Percentiles rank a stretch among this genome's conserved stretches.
phyloP scores from a whole-genome alignment of 78 protist genomes.

The Anaeramoeba flamelloides region DNA sequence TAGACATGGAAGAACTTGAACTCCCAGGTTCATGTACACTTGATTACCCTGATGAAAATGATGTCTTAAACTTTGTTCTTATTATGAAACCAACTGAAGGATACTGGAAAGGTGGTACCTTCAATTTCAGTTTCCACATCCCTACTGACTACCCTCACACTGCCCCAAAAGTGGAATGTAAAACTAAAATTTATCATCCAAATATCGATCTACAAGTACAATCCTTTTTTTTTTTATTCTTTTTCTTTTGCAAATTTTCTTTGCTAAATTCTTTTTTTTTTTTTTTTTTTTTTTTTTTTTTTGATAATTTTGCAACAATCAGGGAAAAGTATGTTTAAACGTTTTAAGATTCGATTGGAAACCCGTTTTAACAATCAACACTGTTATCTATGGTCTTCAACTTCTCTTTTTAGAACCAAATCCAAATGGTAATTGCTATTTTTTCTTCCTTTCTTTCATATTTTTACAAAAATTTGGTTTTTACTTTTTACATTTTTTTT shows the following conservation, averaged over 20 bases:
- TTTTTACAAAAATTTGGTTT: no score
- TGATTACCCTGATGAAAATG: neutral
- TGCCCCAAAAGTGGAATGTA: neutral
- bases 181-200: conserved; percentile 1
- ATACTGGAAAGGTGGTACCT: neutral
- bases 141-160: neutral
- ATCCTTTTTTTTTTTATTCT: no score
- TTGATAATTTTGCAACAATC: no score
- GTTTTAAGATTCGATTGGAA: neutral
- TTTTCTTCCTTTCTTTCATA: no score
- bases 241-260: no score
- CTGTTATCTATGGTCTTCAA: neutral
- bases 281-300: no score
- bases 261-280: no score
- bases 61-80: neutral
- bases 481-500: no score
- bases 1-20: neutral
- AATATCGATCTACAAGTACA: neutral
- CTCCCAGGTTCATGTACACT: neutral
- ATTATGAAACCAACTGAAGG: neutral
- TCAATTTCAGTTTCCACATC: neutral
- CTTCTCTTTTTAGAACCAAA: neutral
- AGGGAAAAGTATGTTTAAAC: neutral
- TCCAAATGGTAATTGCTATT: no score
- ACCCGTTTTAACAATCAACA: neutral